phyloP scores from a whole-genome alignment of 495 filamentous ascomycete species.

The Thozetella sp. region DNA sequence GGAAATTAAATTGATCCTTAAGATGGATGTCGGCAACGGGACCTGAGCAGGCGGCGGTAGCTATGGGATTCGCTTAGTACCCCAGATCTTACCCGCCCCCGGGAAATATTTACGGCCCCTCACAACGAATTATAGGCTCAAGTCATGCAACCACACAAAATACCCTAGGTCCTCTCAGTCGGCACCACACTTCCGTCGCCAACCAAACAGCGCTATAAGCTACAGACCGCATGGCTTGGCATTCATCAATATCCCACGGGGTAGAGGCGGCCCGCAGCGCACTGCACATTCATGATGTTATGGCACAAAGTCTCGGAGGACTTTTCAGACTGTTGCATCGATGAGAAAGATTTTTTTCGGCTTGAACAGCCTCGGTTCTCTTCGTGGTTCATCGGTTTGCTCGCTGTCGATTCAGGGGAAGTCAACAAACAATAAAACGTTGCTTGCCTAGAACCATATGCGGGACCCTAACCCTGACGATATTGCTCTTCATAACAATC shows the following conservation, averaged over 20 bases:
- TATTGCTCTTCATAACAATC: no score
- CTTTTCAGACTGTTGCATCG: no score
- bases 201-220: background rate
- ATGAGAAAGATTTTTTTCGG: no score
- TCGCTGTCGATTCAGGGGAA: background rate
- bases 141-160: background rate
- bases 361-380: no score
- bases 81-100: background rate
- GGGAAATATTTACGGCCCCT: background rate
- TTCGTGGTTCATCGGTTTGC: no score
- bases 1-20: no score
- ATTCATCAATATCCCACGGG: background rate
- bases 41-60: background rate
- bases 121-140: background rate
- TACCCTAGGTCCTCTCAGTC: background rate
- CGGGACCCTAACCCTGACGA: background rate
- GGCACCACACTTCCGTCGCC: background rate
- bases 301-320: no score
- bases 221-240: background rate
- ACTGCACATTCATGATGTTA: no score
- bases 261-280: no score
- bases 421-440: background rate
- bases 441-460: constrained; percentile 4
- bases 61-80: background rate
- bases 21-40: background rate